Evolutionary conservation across 2,329 filamentous ascomycete genomes (phyloP), one percentile per base, ranked within the genome.

Genomic region (Fusarium metavorans): DNA sequence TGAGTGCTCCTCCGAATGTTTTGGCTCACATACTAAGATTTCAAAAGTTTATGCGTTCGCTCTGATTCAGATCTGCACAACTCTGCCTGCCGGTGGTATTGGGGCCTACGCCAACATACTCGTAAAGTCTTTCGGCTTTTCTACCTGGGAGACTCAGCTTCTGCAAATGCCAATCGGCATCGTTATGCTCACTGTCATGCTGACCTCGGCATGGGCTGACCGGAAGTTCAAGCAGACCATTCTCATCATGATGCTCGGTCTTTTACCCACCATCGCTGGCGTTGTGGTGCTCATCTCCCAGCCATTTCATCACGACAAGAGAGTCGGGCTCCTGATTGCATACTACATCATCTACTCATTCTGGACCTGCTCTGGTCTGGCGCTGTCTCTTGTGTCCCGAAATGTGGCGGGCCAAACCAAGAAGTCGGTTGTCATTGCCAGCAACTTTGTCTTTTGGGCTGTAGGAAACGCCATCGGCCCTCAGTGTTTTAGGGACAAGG

Each of bases 311-410:
- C 85, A 86, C 35, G 81, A 87, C 9, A 90, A 89, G 35, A 88
- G 92, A 81, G 87, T 91, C 35, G 92, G 92, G 16, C 86, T 95
- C 2, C 84, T 94, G 18, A 88, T 94, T 77, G 88, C 87, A 78
- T 95, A 94, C 85, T 95, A 94, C 83, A 91, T 94, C 73, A 91
- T 90, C 0, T 86, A 94, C 35, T 93, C 91, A 16, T 95, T 95
- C 87, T 94, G 92, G 92, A 92, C 92, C 0, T 89, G 92, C 77
- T 92, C 90, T 4, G 39, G 60, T 5, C 84, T 94, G 70, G 83
- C 13, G 92, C 93, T 2, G 87, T 85, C 4, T 78, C 85, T 13
- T 64, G 77, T n/a, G 18, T 30, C 27, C 11, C 50, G 50, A 13
- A 54, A 54, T 34, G 50, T 54, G 6, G 27, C 27, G n/a, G 50